phyloP scores from a whole-genome alignment of 129 eudicot species.

The Escallonia rubra region DNA sequence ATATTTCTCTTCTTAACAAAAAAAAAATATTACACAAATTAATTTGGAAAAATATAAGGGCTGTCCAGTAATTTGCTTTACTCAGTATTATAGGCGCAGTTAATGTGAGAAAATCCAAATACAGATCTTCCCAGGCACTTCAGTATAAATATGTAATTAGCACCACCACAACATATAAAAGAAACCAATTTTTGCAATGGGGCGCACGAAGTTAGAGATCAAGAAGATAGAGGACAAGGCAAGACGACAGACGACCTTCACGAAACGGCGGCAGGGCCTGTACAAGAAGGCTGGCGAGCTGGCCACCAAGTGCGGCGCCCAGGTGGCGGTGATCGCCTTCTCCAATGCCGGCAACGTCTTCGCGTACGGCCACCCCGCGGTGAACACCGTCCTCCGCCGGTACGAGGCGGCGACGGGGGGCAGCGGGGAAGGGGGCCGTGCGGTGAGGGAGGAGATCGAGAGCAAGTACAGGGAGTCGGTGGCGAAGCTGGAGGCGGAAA shows the following conservation, averaged over 20 bases:
- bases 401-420: background rate
- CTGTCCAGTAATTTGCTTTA: no score
- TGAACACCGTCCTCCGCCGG: constrained; percentile 2
- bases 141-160: background rate
- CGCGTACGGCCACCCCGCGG: constrained; percentile 14
- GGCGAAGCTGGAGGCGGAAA: constrained; percentile 5
- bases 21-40: no score
- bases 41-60: no score
- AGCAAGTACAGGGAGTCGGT: background rate
- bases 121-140: background rate
- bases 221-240: constrained; percentile 20
- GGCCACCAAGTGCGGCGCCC: background rate
- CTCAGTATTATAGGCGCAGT: no score
- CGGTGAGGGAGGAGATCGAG: background rate
- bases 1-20: no score
- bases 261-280: constrained; percentile 26
- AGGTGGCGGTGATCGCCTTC: constrained; percentile 16
- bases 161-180: no score
- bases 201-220: constrained; percentile 15
- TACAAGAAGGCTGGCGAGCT: constrained; percentile 14
- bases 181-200: constrained; percentile 14
- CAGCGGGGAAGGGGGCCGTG: background rate
- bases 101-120: background rate
- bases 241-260: constrained; percentile 24
- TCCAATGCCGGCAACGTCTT: constrained; percentile 27